Base-by-base conservation (phyloP, 208 protist species). In the Crithidia mellificae region DNA sequence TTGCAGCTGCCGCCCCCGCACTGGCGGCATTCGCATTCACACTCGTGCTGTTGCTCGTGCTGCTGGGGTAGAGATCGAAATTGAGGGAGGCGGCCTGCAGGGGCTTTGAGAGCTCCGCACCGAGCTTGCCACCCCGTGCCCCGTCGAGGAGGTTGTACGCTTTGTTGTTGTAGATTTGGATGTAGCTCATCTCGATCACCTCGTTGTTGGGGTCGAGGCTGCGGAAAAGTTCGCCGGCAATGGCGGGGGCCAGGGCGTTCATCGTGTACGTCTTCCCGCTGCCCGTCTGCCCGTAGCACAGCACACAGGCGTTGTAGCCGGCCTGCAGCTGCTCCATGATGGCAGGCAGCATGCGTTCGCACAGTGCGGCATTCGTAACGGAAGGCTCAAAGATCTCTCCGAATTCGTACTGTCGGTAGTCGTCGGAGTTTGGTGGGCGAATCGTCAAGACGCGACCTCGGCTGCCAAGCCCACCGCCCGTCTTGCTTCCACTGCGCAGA, bases 201-300 rank as follows among this genome's bases (percentile, higher is more conserved):
- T 90, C 84, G 41, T 82, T 77, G 32, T 74, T 41, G 0, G 34
- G 32, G 61, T 84, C 77, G n/a, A 84, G 29, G 49, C 46, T 59
- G 46, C 73, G 67, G 65, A 91, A 90, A 8, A 94, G 19, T 29
- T 77, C 69, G 14, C 68, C 9, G 9, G 79, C 59, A 43, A 94
- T 59, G 7, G 72, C 79, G 2, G 78, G 81, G 17, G 69, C 79
- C 30, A 94, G 72, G 9, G 68, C 72, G 66, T 87, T 94, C 82
- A 96, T 94, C 34, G 88, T 95, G 82, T 95, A 95, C 27, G 88
- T 95, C 69, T 97, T 97, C 17, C 92, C 96, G 56, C 82, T 90
- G 7, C 90, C 89, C 4, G 93, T 98, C 71, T 93, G 87, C 22
- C 93, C 94, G 69, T 98, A 97, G 25, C 85, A 90, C 36, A 94